A percentile compares a stretch with the other conserved stretches of the same genome.
These are phyloP conservation scores for Nakazawaea anatomiae DNA, from an alignment of 805 yeast genomes.

Conservation along the genomic window DNA sequence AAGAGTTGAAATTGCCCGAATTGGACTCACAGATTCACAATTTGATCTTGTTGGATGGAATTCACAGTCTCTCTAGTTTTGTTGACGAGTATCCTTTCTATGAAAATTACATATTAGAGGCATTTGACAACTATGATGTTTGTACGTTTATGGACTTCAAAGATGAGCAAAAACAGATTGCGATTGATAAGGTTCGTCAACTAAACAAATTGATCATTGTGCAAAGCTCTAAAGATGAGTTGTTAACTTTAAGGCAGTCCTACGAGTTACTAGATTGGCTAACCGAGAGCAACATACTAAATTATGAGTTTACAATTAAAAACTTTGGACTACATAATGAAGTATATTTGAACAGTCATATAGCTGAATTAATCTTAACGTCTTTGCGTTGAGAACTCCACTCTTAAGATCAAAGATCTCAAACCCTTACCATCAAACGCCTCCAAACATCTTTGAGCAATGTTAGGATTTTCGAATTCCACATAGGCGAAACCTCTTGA, in stretches of 20 bases:
- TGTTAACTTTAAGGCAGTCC: constrained; percentile 49
- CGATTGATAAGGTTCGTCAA: background rate
- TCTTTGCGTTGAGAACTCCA: constrained; percentile 53
- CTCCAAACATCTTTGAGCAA: constrained; percentile 76
- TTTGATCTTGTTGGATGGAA: constrained; percentile 58
- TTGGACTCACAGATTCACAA: background rate
- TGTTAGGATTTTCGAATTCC: constrained; percentile 59
- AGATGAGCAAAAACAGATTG: background rate
- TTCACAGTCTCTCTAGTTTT: constrained; percentile 48
- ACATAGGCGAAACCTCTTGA: constrained; percentile 96
- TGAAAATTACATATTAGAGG: constrained; percentile 48
- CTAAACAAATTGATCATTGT: constrained; percentile 30
- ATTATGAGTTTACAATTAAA: constrained; percentile 20
- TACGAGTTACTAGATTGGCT: constrained; percentile 31
- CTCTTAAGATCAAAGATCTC: constrained; percentile 75
- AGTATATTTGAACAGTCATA: constrained; percentile 40
- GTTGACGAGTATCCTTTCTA: constrained; percentile 60
- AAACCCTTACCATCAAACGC: constrained; percentile 84
- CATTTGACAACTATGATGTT: constrained; percentile 33
- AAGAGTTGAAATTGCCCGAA: background rate
- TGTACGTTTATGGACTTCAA: background rate
- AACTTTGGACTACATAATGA: constrained; percentile 62
- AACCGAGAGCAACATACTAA: constrained; percentile 11
- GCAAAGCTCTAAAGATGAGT: constrained; percentile 65
- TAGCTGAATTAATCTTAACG: constrained; percentile 22